Base-by-base conservation (phyloP, 23 red algal species). In the Agarophyton chilense region DNA sequence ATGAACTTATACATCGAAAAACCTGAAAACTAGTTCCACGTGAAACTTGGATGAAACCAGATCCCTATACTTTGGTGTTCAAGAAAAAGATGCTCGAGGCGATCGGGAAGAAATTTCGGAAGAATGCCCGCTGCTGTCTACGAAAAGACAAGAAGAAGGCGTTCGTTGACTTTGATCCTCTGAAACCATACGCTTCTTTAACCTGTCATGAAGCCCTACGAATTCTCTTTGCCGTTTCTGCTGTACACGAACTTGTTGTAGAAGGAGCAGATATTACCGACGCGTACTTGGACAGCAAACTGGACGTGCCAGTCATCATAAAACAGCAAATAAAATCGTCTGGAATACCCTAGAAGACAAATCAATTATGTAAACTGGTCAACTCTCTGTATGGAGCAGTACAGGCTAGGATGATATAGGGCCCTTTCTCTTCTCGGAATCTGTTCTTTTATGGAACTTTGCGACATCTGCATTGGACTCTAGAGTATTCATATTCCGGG, bases 181-280 rank as follows among this genome's bases (percentile, higher is more conserved):
- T n/a, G n/a, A n/a, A n/a, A 86, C 9, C 58, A 4, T 86, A 86
- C 42, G 56, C 81, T 4, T 44, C 61, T n/a, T 26, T 86, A 19
- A 35, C 81, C 13, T 72, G 51, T 19, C 81, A 55, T 52, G 81
- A 86, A 22, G 60, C 56, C 17, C 1, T 86, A 22, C 36, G 60
- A 12, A 86, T 86, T 72, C 39, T 86, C 26, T 32, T 86, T 4
- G 60, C 58, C 29, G 22, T 57, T 29, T 17, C 81, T 11, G 34
- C 81, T 52, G 60, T 61, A 47, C 29, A 2, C 38, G 62, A 68
- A 16, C 40, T 86, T 49, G 4, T 71, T 40, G 8, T 86, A 16
- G 81, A 86, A 86, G 81, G 60, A 46, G 1, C n/a, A 36, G 60
- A 86, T 11, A 58, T 86, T 7, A n/a, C 51, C 0, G 72, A 68